Base-by-base conservation (phyloP, 106 monocot genomes). In the Xerophyta viscosa region DNA sequence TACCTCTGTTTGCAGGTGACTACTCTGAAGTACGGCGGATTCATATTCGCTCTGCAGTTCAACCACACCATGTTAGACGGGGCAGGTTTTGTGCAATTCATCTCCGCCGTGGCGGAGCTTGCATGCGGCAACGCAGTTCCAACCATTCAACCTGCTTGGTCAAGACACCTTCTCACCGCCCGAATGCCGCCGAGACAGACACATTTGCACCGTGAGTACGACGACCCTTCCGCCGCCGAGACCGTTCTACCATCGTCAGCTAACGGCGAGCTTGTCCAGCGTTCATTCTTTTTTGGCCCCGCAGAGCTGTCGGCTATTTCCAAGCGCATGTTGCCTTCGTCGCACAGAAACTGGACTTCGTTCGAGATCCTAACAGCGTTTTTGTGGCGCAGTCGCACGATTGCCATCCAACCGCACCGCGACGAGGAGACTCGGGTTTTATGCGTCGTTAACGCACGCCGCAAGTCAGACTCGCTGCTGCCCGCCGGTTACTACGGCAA, bases 21-120 rank as follows among this genome's bases (percentile, higher is more conserved):
- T 27, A 71, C 71, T 20, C 29, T 85, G 48, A 27, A 17, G 2
- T 85, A 80, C 50, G 85, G 85, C 2, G 80, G 85, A 0, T 85
- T 85, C 68, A 70, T 85, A 58, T 51, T 86, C 8, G 73, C 68
- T 10, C 20, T 77, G 24, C 57, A 73, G 13, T 60, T 67, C 48
- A 71, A 86, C 63, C 86, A 86, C 64, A 63, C 81, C 13, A 81
- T 86, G 81, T 42, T 58, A 15, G 86, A 86, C 52, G 86, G 73
- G 0, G 56, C 55, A 0, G 86, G 86, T 0, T 63, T 81, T 8
- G 57, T 67, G 44, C 77, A 72, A 39, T 78, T 78, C 67, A 58
- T 78, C 58, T 39, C n/a, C 49, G 71, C 77, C 3, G 67, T 78
- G 7, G 71, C 62, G 36, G 77, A 77, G 60, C 12, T 77, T 20